A percentile compares a stretch with the other conserved stretches of the same genome.
phyloP scores from a whole-genome alignment of 2,329 filamentous ascomycete species.

The Aspergillus novoparasiticus region DNA sequence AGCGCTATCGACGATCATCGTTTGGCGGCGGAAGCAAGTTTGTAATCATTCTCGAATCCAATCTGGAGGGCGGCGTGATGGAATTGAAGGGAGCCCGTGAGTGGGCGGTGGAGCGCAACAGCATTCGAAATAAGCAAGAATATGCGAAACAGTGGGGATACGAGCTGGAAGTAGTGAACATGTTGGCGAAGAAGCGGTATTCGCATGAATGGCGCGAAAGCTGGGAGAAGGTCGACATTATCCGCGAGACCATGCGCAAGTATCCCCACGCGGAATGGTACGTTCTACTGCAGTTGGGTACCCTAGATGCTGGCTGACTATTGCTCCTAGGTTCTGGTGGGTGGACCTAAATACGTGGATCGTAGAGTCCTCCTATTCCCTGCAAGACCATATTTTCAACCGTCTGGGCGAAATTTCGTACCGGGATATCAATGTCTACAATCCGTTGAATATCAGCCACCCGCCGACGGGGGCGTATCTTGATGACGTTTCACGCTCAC shows the following conservation, averaged over 20 bases:
- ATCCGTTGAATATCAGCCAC: slow-evolving; percentile 90
- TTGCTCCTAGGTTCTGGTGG: slow-evolving; percentile 86
- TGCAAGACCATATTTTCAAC: slow-evolving; percentile 89
- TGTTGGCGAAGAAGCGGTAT: slow-evolving; percentile 98
- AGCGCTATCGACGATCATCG: slow-evolving; percentile 69
- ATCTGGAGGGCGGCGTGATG: slow-evolving; percentile 96
- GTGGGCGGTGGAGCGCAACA: slow-evolving; percentile 98
- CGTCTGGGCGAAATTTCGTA: slow-evolving; percentile 74
- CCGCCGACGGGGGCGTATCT: slow-evolving; percentile 75
- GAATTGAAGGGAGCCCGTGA: slow-evolving; percentile 97
- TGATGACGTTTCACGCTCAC: slow-evolving; percentile 71
- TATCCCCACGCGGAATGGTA: slow-evolving; percentile 97
- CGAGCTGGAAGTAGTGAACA: slow-evolving; percentile 92
- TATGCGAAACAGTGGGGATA: slow-evolving; percentile 91
- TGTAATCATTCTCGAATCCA: slow-evolving; percentile 90
- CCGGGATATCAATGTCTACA: slow-evolving; percentile 94
- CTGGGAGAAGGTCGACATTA: slow-evolving; percentile 97
- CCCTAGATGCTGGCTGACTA: slow-evolving; percentile 14
- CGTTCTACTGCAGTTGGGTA: slow-evolving; percentile 35
- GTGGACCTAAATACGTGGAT: slow-evolving; percentile 95
- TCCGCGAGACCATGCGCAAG: slow-evolving; percentile 85
- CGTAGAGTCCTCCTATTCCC: slow-evolving; percentile 91
- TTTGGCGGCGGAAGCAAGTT: slow-evolving; percentile 87
- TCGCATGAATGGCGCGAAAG: slow-evolving; percentile 99
- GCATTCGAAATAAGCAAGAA: slow-evolving; percentile 89